Conservation (phyloP, 768 basidiomycete genomes). For the Leccinum subtestaceum region DNA sequence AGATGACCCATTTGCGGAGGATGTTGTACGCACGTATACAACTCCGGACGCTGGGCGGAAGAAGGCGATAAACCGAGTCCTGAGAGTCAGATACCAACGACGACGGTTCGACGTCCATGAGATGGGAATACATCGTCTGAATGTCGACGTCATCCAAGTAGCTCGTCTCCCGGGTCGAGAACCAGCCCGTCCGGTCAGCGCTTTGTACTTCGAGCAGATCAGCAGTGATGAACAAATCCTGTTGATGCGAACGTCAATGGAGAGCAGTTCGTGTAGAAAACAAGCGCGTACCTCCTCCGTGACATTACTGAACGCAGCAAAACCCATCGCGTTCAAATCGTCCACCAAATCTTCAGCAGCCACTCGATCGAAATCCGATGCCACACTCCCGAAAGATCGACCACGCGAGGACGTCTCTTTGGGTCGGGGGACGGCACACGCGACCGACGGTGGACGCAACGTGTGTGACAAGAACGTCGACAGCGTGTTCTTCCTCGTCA, state of each 20-base stretch:
- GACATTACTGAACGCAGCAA: slow-evolving; percentile 72
- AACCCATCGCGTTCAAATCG: slow-evolving; percentile 72
- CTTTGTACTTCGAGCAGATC: slow-evolving; percentile 82
- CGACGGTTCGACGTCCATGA: slow-evolving; percentile 72
- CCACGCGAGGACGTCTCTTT: neutral
- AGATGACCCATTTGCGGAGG: slow-evolving; percentile 76
- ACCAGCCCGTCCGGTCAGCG: slow-evolving; percentile 79
- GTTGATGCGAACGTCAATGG: slow-evolving; percentile 4
- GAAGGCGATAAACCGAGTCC: slow-evolving; percentile 67
- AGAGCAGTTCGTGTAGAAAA: neutral
- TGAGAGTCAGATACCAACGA: slow-evolving; percentile 67
- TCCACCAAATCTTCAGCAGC: slow-evolving; percentile 72
- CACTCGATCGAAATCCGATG: slow-evolving; percentile 63
- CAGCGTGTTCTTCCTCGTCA: slow-evolving; percentile 41
- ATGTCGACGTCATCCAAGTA: slow-evolving; percentile 67
- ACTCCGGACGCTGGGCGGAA: slow-evolving; percentile 73
- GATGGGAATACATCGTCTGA: slow-evolving; percentile 71
- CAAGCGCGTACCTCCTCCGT: slow-evolving; percentile 60
- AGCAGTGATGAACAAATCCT: slow-evolving; percentile 77
- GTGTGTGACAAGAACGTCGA: slow-evolving; percentile 53
- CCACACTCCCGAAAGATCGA: slow-evolving; percentile 38
- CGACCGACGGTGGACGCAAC: slow-evolving; percentile 50
- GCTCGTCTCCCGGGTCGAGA: slow-evolving; percentile 51
- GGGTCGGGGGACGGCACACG: slow-evolving; percentile 28
- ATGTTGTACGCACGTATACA: slow-evolving; percentile 75